Percentiles rank a stretch among this genome's conserved stretches.
Evolutionary conservation across 2,329 filamentous ascomycete species (phyloP).

Genomic region (Mycocentrospora acerina): DNA sequence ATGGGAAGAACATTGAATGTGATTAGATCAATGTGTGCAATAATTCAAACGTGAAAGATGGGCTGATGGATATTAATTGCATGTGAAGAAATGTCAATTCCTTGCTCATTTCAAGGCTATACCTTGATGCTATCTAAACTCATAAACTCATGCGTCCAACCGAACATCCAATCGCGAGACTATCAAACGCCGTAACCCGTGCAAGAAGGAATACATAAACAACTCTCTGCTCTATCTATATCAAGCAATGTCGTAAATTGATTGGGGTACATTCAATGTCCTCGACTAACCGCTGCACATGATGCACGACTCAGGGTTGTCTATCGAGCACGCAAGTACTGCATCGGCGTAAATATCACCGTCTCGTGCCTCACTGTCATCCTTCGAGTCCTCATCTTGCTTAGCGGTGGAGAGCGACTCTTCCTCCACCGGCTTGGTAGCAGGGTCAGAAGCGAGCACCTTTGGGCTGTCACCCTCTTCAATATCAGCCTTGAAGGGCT

Average conservation of each 20-base stretch:
- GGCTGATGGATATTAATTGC: too few relatives aligned
- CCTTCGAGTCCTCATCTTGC: conserved; percentile 73
- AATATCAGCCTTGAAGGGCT: conserved; percentile 73
- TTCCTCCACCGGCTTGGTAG: conserved; percentile 63
- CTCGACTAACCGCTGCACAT: conserved; percentile 90
- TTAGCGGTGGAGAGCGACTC: conserved; percentile 55
- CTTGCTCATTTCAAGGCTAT: conserved; percentile 1
- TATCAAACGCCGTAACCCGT: conserved; percentile 11
- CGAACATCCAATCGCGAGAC: conserved; percentile 9
- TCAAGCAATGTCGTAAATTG: conserved; percentile 8
- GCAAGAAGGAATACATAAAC: conserved; percentile 14
- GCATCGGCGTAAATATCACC: conserved; percentile 95
- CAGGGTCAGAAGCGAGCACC: conserved; percentile 71
- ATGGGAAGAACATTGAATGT: too few relatives aligned
- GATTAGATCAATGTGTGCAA: too few relatives aligned
- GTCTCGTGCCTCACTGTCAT: conserved; percentile 73
- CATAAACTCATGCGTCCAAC: conserved; percentile 26
- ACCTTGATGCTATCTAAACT: conserved; percentile 15
- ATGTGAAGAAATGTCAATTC: conserved; percentile 3
- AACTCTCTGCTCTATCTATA: conserved; percentile 13
- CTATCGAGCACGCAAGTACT: conserved; percentile 90
- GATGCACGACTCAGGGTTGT: conserved; percentile 90
- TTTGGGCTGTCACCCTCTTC: conserved; percentile 79
- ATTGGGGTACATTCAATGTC: conserved; percentile 1
- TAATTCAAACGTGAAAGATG: too few relatives aligned